Evolutionary conservation across 1,139 yeast genomes (phyloP).

Genomic region (Magnusiomyces sp.): DNA sequence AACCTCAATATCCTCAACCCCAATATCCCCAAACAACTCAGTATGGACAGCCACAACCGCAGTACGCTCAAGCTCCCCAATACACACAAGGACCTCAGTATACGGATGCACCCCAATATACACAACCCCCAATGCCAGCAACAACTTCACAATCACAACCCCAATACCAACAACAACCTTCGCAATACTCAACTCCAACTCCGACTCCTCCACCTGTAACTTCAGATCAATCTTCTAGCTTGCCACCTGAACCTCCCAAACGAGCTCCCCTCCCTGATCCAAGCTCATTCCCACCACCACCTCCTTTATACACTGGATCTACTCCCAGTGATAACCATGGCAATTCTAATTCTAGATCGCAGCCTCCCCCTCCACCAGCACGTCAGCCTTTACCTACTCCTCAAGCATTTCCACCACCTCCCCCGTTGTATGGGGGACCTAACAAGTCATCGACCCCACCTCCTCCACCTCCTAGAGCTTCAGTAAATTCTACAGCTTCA

Average conservation of each 20-base stretch:
- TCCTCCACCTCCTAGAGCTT: too few species aligned
- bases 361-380: neutral
- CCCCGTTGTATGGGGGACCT: constrained; percentile 1
- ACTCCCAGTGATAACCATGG: neutral
- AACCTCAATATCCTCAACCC: too few species aligned
- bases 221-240: neutral
- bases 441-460: too few species aligned
- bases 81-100: too few species aligned
- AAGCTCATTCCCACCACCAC: neutral
- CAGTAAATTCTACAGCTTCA: too few species aligned
- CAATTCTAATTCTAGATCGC: neutral
- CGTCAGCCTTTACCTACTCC: constrained; percentile 2
- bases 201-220: too few species aligned
- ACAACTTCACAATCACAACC: neutral
- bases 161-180: too few species aligned
- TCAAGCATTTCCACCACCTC: constrained; percentile 5
- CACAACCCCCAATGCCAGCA: neutral
- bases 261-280: neutral
- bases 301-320: neutral
- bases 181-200: too few species aligned
- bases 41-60: neutral
- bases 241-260: neutral
- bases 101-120: too few species aligned
- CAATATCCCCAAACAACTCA: too few species aligned
- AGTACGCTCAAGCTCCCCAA: neutral